Percentiles rank a stretch among this genome's conserved stretches.
Evolutionary conservation across 108 stramenopile species (phyloP).

Genomic region (Skeletonema marinoi): DNA sequence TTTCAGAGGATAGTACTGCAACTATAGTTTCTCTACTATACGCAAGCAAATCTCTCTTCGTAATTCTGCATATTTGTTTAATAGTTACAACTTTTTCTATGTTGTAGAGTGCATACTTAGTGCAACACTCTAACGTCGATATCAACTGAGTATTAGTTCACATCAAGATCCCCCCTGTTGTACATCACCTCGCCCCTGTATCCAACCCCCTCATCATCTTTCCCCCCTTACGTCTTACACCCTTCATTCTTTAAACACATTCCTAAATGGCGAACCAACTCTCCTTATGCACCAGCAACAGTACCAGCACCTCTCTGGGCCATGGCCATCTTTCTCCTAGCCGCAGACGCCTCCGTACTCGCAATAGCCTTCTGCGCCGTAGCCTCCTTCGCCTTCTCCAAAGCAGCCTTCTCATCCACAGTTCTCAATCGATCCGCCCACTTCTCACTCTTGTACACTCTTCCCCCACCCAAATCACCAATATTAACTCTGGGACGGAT

Average conservation of each 20-base stretch:
- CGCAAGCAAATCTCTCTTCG: too few relatives aligned
- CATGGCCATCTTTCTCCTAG: constrained; percentile 37
- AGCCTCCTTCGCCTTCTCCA: constrained; percentile 34
- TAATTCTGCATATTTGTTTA: neutral
- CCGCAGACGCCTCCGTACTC: constrained; percentile 28
- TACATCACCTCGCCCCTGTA: neutral
- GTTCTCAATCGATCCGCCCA: constrained; percentile 88
- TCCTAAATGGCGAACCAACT: too few relatives aligned
- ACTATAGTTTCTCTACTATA: too few relatives aligned
- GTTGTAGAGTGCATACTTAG: neutral
- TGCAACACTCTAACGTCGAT: neutral
- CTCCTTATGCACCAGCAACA: constrained; percentile 21
- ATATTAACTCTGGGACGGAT: constrained; percentile 65
- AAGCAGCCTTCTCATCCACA: constrained; percentile 67
- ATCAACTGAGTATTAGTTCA: neutral
- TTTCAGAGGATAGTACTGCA: too few relatives aligned
- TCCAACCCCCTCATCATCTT: neutral
- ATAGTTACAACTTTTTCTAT: neutral
- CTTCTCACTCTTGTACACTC: constrained; percentile 86
- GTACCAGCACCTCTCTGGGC: constrained; percentile 33
- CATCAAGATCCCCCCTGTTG: neutral
- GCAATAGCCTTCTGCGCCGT: constrained; percentile 26
- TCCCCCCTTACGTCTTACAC: neutral
- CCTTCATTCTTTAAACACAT: neutral
- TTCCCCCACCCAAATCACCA: constrained; percentile 85